Base-by-base conservation (phyloP, 768 basidiomycete genomes). In the Leccinum imitatum region DNA sequence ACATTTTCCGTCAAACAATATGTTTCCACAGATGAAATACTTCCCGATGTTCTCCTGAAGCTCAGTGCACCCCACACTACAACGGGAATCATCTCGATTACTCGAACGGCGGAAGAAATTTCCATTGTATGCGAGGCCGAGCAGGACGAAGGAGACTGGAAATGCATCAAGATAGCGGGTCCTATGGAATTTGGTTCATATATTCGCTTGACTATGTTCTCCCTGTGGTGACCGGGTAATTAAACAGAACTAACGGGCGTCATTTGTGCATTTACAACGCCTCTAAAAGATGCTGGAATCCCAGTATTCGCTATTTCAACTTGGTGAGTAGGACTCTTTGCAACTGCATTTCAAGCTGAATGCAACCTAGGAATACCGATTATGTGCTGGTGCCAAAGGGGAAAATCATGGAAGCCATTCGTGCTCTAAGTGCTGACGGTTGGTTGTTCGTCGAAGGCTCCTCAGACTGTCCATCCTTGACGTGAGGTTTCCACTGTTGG, bases 241-340 rank as follows among this genome's bases (percentile, higher is more conserved):
- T 17, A 50, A 17, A 50, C 23, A 87, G 85, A 73, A 57, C 67
- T 88, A 64, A 84, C 82, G 3, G 86, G 86, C 4, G 78, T 87
- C 21, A 71, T 87, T 59, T 77, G 81, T 30, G 77, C 78, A 30
- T 78, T 89, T 33, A 77, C 83, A 2, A 75, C 76, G 17, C 84
- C 86, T 17, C 69, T 88, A 46, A 84, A 81, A 67, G 65, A 70
- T 6, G 82, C 80, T 6, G 72, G 76, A 48, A 74, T 89, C 1
- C 81, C 81, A 0, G 76, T 89, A 6, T 88, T 87, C 69, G 84
- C 79, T 17, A 57, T 86, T 37, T 87, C 86, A 6, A 88, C 87
- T 25, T 90, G 83, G 85, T 86, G 61, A 60, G 77, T 60, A 19
- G n/a, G 27, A 37, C 17, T 19, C 19, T 50, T n/a, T 6, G 48